These are phyloP conservation scores for Biscogniauxia mediterranea DNA, from an alignment of 2,329 filamentous ascomycete genomes.

Conservation along the genomic window DNA sequence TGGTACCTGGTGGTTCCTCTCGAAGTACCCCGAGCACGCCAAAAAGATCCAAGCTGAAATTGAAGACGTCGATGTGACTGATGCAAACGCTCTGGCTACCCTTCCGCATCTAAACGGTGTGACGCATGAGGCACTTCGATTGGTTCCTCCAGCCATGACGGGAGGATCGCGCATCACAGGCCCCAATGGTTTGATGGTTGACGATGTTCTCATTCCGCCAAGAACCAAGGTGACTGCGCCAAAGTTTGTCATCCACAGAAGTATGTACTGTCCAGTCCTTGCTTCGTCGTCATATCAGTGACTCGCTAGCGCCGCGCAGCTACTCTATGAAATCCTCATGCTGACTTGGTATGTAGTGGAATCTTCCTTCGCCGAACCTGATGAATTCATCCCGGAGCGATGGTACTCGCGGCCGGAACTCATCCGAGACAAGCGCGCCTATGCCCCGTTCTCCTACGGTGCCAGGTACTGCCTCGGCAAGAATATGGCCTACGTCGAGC, in stretches of 20 bases:
- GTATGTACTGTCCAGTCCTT: constrained; percentile 9
- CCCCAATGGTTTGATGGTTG: constrained; percentile 14
- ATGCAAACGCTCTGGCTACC: constrained; percentile 8
- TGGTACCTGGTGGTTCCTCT: constrained; percentile 17
- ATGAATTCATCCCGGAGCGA: constrained; percentile 22
- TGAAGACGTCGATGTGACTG: constrained; percentile 9
- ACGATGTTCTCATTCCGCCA: constrained; percentile 15
- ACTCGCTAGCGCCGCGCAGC: not conserved
- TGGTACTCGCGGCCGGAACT: constrained; percentile 22
- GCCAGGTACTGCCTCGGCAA: constrained; percentile 20
- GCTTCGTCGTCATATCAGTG: not conserved
- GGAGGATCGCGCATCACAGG: constrained; percentile 14
- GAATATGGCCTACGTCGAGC: constrained; percentile 11
- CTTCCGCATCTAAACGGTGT: constrained; percentile 20
- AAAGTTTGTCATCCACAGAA: constrained; percentile 20
- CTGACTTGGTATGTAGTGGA: constrained; percentile 11
- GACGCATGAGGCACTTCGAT: constrained; percentile 16
- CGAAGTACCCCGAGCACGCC: constrained; percentile 15
- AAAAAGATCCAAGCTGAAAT: constrained; percentile 14
- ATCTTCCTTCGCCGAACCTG: constrained; percentile 13
- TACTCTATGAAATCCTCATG: not conserved
- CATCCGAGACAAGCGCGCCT: constrained; percentile 18
- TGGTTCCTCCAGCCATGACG: constrained; percentile 18
- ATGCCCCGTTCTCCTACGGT: constrained; percentile 18
- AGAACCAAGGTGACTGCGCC: constrained; percentile 18